Base-by-base conservation (phyloP, 106 monocot species). In the Iris macrosiphon region DNA sequence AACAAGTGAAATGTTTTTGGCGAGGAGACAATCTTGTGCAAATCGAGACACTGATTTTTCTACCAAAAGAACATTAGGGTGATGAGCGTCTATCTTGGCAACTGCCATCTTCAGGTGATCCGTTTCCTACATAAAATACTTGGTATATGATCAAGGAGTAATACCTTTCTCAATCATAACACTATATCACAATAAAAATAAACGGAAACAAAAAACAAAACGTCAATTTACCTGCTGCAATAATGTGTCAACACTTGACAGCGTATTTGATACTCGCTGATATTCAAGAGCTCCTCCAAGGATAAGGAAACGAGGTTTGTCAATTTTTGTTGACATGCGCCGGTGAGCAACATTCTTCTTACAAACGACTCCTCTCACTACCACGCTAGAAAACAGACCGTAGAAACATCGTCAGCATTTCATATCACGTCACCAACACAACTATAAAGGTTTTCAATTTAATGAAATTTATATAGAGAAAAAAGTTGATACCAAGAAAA, bases 251-350 rank as follows among this genome's bases (percentile, higher is more conserved):
- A 93, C 80, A 79, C 88, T 88, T 56, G 93, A 93, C 15, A 88
- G 73, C 49, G 74, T 60, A 80, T 88, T 80, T 38, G 83, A 61
- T 11, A 78, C 78, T 30, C 88, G 70, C 39, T 93, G 88, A 50
- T 93, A 93, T 62, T 93, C 93, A 68, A 93, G 84, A 60, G 88
- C 84, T 78, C 93, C 93, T 53, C 84, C 93, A 66, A 93, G 88
- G 45, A 93, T 78, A 35, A 93, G 65, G 35, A 93, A 53, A 3
- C 73, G 84, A n/a, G 93, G 81, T 57, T 88, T 88, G 47, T 78
- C 80, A 25, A 84, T 78, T 51, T 69, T 78, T 61, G 80, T 54
- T 52, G 78, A 23, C 93, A 93, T 93, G 4, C 78, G 78, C 23
- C 88, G 80, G 31, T 93, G 72, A 67, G 88, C 84, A 19, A 93